phyloP scores from a whole-genome alignment of 1,284 basidiomycete genomes.

The Cutaneotrichosporon sp. region DNA sequence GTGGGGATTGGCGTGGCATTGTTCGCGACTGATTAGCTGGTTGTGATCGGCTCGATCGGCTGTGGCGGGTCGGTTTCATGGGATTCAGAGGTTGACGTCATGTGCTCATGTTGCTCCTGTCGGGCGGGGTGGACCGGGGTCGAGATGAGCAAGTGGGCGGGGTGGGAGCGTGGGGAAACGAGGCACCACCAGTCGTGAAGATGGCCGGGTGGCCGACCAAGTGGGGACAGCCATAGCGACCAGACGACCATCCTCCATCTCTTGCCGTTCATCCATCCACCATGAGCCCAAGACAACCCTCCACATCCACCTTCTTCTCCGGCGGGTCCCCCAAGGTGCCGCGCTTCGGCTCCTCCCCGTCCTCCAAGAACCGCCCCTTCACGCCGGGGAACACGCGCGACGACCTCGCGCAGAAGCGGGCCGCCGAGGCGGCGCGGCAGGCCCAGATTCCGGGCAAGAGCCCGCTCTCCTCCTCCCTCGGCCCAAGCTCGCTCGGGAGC shows the following conservation, averaged over 20 bases:
- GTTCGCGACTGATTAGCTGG: neutral
- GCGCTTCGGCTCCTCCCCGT: neutral
- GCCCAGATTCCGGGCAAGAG: neutral
- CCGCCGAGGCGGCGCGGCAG: constrained; percentile 42
- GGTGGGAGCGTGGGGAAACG: too few species aligned
- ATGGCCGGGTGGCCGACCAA: neutral
- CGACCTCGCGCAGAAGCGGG: constrained; percentile 38
- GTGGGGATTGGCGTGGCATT: neutral
- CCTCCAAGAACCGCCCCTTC: constrained; percentile 31
- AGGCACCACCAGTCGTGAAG: too few species aligned
- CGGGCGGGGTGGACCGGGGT: too few species aligned
- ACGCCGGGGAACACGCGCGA: constrained; percentile 43
- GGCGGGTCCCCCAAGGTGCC: neutral
- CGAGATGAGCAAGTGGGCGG: neutral
- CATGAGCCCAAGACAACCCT: neutral
- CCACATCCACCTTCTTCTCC: neutral
- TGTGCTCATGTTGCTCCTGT: neutral
- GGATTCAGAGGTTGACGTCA: neutral
- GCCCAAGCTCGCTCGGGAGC: too few species aligned
- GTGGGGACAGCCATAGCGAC: neutral
- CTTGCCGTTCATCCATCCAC: neutral
- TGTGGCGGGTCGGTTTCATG: neutral
- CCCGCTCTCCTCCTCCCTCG: neutral
- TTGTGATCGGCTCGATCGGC: neutral
- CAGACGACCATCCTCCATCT: neutral